phyloP scores from a whole-genome alignment of 441 rosid genomes.

The Erodium moschatum region DNA sequence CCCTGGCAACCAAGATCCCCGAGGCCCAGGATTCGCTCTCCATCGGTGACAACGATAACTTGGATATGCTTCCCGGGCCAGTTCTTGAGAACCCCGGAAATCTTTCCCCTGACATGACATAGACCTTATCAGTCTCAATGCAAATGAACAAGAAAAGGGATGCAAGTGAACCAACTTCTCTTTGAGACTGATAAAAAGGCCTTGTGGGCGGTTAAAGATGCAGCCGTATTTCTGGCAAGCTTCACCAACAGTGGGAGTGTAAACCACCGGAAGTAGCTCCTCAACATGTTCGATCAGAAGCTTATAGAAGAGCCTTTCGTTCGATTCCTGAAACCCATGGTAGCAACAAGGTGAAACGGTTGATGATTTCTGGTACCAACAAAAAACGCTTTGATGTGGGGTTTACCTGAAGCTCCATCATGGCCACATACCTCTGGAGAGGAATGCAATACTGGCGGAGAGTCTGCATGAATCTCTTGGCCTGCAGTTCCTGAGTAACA shows the following conservation, averaged over 20 bases:
- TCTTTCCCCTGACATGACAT: slow-evolving; percentile 47
- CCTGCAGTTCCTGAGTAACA: slow-evolving; percentile 78
- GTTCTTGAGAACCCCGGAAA: slow-evolving; percentile 76
- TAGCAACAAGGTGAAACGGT: too few relatives aligned
- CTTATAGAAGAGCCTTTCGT: slow-evolving; percentile 83
- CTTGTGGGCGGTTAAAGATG: slow-evolving; percentile 43
- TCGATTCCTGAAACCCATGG: slow-evolving; percentile 58
- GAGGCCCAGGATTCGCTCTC: slow-evolving; percentile 63
- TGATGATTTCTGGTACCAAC: too few relatives aligned
- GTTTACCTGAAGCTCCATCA: slow-evolving; percentile 93
- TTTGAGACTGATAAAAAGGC: neutral
- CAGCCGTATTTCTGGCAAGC: slow-evolving; percentile 98
- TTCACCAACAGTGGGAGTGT: slow-evolving; percentile 95
- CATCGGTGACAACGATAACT: slow-evolving; percentile 93
- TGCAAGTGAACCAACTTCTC: neutral
- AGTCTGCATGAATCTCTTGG: slow-evolving; percentile 65
- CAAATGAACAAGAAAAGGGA: neutral
- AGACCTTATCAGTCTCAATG: slow-evolving; percentile 12
- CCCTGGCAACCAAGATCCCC: slow-evolving; percentile 99
- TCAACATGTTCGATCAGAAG: slow-evolving; percentile 88
- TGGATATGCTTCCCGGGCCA: slow-evolving; percentile 86
- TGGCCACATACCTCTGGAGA: slow-evolving; percentile 72
- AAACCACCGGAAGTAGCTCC: slow-evolving; percentile 88
- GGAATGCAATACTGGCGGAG: slow-evolving; percentile 88
- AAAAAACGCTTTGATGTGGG: too few relatives aligned